Base-by-base conservation (phyloP, 495 filamentous ascomycete species). In the Tetracladium marchalianum region DNA sequence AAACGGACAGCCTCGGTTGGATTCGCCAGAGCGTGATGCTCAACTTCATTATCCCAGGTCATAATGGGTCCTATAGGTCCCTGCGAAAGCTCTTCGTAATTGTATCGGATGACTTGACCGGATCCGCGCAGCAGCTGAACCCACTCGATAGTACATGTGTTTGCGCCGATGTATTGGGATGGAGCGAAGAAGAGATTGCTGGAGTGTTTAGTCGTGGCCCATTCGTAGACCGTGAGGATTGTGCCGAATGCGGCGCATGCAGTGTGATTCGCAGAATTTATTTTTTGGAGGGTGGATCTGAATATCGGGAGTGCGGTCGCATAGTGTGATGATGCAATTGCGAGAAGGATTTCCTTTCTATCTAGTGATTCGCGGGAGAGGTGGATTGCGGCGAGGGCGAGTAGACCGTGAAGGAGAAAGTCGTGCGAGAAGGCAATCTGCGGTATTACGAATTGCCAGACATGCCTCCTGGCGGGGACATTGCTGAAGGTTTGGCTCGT, bases 341-440 rank as follows among this genome's bases (percentile, higher is more conserved):
- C 66, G 11, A 69, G 62, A 47, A 74, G 77, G 3, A 47, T 56
- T 12, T 64, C 61, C 4, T 60, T 63, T 49, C 48, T 63, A 22
- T 45, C 63, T 35, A 51, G 63, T 43, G 41, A 64, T 47, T 37
- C 63, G 46, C 54, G 22, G 48, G 75, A 72, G 0, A 76, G 62
- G 48, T 80, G 76, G 31, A 78, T 58, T 2, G 73, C 67, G 2
- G 69, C 67, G 15, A 77, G 46, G 11, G 52, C 47, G 22, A 80
- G 57, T 4, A 80, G 65, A 24, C 72, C 66, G 32, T 69, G 66
- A 65, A 78, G 70, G 22, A 78, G 62, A 51, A 73, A 78, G 46
- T 73, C 69, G 53, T 73, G 64, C 15, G 58, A 47, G 1, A 78
- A 57, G 5, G 68, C 76, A 27, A 68, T 58, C 5, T 63, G 64